phyloP scores from a whole-genome alignment of 2,329 filamentous ascomycete genomes.

The Stachybotrys chartarum region DNA sequence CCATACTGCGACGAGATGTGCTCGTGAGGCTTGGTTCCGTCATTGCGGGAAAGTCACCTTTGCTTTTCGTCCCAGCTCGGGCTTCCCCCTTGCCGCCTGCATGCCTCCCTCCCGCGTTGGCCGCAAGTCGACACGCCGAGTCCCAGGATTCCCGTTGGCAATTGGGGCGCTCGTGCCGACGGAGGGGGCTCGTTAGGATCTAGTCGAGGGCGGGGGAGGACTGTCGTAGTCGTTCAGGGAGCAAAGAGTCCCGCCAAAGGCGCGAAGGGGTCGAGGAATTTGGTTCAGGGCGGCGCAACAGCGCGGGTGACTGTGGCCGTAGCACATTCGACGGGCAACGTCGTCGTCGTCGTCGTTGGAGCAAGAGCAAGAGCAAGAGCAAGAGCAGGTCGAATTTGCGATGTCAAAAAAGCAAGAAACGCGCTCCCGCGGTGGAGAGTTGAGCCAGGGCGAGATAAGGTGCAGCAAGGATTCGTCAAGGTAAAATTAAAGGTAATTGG shows the following conservation, averaged over 20 bases:
- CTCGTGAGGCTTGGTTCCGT: neutral
- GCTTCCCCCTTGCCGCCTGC: conserved; percentile 48
- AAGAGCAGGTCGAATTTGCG: too few relatives aligned
- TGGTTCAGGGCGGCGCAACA: neutral
- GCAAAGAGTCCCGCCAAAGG: neutral
- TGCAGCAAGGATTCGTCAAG: neutral
- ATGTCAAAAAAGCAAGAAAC: too few relatives aligned
- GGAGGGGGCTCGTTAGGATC: neutral
- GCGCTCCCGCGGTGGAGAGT: neutral
- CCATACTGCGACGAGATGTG: neutral
- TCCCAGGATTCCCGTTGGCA: neutral
- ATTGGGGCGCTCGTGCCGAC: neutral
- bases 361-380: too few relatives aligned
- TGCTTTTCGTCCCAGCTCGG: conserved; percentile 55
- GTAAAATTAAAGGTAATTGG: neutral
- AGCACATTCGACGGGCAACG: neutral
- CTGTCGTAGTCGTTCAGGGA: neutral
- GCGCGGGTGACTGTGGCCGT: neutral
- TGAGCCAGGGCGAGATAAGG: neutral
- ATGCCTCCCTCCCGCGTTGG: conserved; percentile 33
- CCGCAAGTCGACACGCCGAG: conserved; percentile 1
- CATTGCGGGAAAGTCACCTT: conserved; percentile 37
- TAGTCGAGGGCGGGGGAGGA: neutral
- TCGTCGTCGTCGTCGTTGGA: too few relatives aligned
- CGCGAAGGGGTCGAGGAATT: neutral